Percentiles rank a stretch among this genome's conserved stretches.
phyloP scores from a whole-genome alignment of 192 early-diverging fungal genomes.

The Umbelopsis sp. region DNA sequence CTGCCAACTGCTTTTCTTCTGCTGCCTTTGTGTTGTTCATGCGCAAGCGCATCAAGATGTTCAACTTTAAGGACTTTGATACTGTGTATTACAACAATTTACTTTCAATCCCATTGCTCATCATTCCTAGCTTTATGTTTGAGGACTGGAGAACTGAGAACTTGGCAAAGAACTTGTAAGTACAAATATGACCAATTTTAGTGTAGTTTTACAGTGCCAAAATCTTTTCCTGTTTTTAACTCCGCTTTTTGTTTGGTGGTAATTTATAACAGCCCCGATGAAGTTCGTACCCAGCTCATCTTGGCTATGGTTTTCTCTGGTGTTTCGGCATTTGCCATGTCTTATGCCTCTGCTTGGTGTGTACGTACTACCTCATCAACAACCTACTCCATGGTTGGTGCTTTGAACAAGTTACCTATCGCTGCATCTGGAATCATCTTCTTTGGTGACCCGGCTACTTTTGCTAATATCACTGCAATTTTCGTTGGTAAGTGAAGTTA shows the following conservation, averaged over 20 bases:
- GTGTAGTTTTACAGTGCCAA: not conserved
- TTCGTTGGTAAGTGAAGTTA: slow-evolving; percentile 67
- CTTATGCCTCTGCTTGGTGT: slow-evolving; percentile 83
- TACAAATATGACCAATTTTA: not conserved
- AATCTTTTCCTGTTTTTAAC: not conserved
- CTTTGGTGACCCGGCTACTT: slow-evolving; percentile 85
- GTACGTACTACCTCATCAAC: slow-evolving; percentile 77
- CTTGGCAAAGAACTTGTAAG: slow-evolving; percentile 61
- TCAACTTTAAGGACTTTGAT: slow-evolving; percentile 96
- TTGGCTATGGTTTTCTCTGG: slow-evolving; percentile 78
- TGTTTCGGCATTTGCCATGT: slow-evolving; percentile 87
- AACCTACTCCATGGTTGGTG: slow-evolving; percentile 96
- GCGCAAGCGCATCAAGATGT: slow-evolving; percentile 86
- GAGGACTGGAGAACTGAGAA: slow-evolving; percentile 71
- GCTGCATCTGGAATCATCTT: slow-evolving; percentile 94
- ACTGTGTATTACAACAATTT: slow-evolving; percentile 98
- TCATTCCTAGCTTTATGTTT: slow-evolving; percentile 65
- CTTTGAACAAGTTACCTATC: slow-evolving; percentile 97
- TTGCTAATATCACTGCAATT: slow-evolving; percentile 84
- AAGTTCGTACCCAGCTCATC: slow-evolving; percentile 55
- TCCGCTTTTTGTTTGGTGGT: not conserved
- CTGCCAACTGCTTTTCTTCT: slow-evolving; percentile 86
- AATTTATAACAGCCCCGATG: slow-evolving; percentile 38
- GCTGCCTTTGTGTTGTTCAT: slow-evolving; percentile 89
- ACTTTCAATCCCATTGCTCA: slow-evolving; percentile 79